Evolutionary conservation across 345 rosid species (phyloP).

Genomic region (Garcia nutans): DNA sequence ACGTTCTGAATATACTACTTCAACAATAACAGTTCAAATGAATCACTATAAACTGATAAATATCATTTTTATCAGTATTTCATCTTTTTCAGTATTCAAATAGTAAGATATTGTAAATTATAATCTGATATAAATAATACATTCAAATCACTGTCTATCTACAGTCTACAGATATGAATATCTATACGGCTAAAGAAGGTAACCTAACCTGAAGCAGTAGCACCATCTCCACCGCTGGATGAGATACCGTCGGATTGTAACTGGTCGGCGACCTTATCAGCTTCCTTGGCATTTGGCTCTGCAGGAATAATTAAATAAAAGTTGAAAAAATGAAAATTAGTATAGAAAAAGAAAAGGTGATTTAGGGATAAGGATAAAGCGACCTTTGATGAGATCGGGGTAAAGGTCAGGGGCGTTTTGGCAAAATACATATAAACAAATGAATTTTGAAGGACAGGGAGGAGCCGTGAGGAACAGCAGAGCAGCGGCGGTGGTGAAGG

Average conservation of each 20-base stretch:
- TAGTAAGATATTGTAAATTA: no score
- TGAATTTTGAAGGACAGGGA: no score
- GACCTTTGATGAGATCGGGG: constrained; percentile 66
- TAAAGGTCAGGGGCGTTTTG: constrained; percentile 78
- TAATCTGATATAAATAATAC: no score
- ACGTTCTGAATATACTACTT: background rate
- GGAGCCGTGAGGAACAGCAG: no score
- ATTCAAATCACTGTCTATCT: no score
- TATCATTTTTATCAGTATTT: no score
- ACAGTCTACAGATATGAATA: no score
- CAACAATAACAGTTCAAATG: no score
- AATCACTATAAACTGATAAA: no score
- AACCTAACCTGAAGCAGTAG: constrained; percentile 39
- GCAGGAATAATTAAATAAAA: background rate
- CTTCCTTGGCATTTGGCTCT: constrained; percentile 67
- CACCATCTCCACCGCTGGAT: constrained; percentile 49
- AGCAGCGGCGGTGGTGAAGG: no score
- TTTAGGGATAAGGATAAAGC: background rate
- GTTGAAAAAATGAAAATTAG: background rate
- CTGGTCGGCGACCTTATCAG: constrained; percentile 59
- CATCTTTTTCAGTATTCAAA: no score
- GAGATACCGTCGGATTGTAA: constrained; percentile 69
- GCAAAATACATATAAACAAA: no score
- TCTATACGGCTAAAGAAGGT: constrained; percentile 9
- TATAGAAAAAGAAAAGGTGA: background rate